Conservation (phyloP, 768 basidiomycete species). For the Agrocybe praecox region DNA sequence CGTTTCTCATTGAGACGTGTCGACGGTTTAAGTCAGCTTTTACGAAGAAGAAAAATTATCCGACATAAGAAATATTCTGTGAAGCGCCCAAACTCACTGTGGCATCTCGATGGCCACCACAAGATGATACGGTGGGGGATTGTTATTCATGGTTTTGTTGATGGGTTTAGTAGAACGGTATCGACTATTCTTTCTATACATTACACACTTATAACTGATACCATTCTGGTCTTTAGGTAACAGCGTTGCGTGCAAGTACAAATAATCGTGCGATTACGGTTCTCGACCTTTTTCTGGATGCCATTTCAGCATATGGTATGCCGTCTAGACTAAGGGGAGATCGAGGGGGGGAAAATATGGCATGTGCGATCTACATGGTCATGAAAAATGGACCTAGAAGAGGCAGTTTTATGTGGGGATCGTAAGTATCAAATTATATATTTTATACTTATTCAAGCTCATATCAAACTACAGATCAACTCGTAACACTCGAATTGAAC, state of each 20-base stretch:
- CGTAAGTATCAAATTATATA: neutral
- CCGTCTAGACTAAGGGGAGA: slow-evolving; percentile 24
- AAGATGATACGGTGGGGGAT: slow-evolving; percentile 32
- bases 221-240: neutral
- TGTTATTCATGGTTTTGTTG: slow-evolving; percentile 33
- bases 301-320: slow-evolving; percentile 9
- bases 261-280: slow-evolving; percentile 20
- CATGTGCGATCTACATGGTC: slow-evolving; percentile 21
- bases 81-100: slow-evolving; percentile 7
- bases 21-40: too few species aligned
- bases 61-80: too few species aligned
- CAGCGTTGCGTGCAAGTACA: slow-evolving; percentile 12
- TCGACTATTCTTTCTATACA: too few species aligned
- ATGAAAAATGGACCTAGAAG: slow-evolving; percentile 5
- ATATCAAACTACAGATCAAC: slow-evolving; percentile 23
- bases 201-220: too few species aligned
- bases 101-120: slow-evolving; percentile 36
- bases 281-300: slow-evolving; percentile 9
- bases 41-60: too few species aligned
- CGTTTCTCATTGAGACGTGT: too few species aligned
- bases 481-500: slow-evolving; percentile 37
- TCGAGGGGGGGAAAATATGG: slow-evolving; percentile 27
- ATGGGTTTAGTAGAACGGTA: slow-evolving; percentile 12
- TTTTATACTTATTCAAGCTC: neutral
- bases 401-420: neutral